Evolutionary conservation across 768 basidiomycete genomes (phyloP), one percentile per base, ranked within the genome.

Genomic region (Auricularia cornea): DNA sequence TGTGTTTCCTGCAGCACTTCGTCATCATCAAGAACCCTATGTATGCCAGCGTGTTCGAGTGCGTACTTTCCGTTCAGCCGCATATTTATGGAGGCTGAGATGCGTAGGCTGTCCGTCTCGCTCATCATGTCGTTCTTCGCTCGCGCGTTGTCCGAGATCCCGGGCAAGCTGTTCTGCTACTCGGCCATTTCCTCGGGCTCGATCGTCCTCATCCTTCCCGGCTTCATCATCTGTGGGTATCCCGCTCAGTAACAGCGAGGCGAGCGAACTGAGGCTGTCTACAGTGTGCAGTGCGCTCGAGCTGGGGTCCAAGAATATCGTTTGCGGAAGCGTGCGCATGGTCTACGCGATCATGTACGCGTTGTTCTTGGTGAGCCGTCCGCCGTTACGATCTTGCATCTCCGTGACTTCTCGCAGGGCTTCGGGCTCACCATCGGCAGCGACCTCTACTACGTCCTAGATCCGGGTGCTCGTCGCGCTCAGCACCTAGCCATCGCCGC

Each of bases 11-110:
- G 65, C 90, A 93, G 68, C 83, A 92, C 32, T 80, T 78, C 60
- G 84, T 91, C 18, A 91, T 89, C 18, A 78, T 82, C 48, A 89
- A 88, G 73, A 92, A 87, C 69, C 79, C 86, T 0, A 79, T 94
- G 71, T 94, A 93, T 71, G 89, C 91, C 57, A 94, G 92, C 69
- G 91, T 95, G 60, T 95, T 94, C 67, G 94, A 96, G 94, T 94
- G 70, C 73, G 88, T 78, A 59, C 8, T 51, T 59, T 20, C 20
- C 32, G 28, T 63, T 48, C 20, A 6, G 3, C 20, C 38, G 3
- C 60, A 31, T 56, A 70, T 66, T 20, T 62, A 30, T 26, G 31
- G 32, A 38, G 31, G n/a, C 32, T 61, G 41, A 56, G 52, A 12
- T n/a, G n/a, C n/a, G n/a, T 67, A 94, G 92, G 70, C 91, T 94